Evolutionary conservation across 73 alveolate genomes (phyloP), one percentile per base, ranked within the genome.

Genomic region (Paramecium bursaria): DNA sequence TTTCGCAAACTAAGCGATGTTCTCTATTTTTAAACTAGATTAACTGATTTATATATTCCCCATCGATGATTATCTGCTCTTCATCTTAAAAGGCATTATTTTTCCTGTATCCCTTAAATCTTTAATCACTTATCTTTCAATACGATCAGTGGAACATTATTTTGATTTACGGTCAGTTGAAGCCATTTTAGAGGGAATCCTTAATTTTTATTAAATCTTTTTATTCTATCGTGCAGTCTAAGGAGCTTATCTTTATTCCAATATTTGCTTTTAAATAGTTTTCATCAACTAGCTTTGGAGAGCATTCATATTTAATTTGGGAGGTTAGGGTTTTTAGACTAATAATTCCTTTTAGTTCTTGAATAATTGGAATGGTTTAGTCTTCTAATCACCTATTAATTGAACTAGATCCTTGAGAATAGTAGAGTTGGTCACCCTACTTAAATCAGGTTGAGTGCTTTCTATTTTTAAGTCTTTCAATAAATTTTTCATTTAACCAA

Each of bases 331-430:
- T 39, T 39, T 39, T 39, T 39, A 7, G 49, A 39, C 11, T 39
- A 7, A 7, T 39, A 11, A 7, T 5, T 5, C 49, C 5, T 39
- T 39, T n/a, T n/a, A n/a, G n/a, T n/a, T n/a, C n/a, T n/a, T n/a
- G n/a, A n/a, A n/a, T n/a, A 39, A 67, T 0, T 53, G 82, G 27
- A 25, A 3, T 4, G 57, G 42, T 19, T 67, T 67, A 9, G 17
- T 15, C 17, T 10, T n/a, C 19, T 17, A 10, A 4, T 67, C 33
- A 30, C 47, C 47, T 39, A 67, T 67, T 57, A 67, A 39, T 35
- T 67, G 33, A 35, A 67, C 55, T 14, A 67, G 57, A 67, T 67
- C 82, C 27, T 67, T 67, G 7, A 67, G 55, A 39, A 67, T 42
- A 13, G 82, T 67, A 7, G 61, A 15, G 27, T 67, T 67, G 14